These are phyloP conservation scores for Phaeosphaeria sp. DNA, from an alignment of 2,329 filamentous ascomycete species.

Conservation along the genomic window DNA sequence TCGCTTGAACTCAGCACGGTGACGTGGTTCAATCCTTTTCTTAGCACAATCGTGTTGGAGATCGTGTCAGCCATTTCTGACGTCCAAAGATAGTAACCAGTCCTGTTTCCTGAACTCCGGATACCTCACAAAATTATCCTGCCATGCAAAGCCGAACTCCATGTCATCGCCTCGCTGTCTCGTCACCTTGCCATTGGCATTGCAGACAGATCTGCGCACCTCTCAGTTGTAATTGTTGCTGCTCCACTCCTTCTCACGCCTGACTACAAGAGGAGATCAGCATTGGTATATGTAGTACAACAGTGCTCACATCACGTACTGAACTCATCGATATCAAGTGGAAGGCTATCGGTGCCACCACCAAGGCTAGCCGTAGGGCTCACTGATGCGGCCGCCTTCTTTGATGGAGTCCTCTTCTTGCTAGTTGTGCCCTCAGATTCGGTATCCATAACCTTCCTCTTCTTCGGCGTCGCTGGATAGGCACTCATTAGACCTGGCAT, in stretches of 20 bases:
- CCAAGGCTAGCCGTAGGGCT: not conserved
- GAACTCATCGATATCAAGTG: constrained; percentile 17
- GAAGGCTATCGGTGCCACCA: constrained; percentile 9
- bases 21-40: not conserved
- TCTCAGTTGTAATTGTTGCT: not conserved
- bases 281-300: not conserved
- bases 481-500: constrained; percentile 12
- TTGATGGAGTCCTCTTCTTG: constrained; percentile 21
- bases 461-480: constrained; percentile 24
- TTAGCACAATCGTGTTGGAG: not conserved
- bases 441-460: constrained; percentile 18
- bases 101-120: not conserved
- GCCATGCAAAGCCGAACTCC: not conserved
- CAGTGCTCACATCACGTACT: constrained; percentile 5
- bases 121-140: not conserved
- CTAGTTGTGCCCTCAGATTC: constrained; percentile 11
- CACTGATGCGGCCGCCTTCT: constrained; percentile 2
- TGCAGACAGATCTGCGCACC: not conserved
- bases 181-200: not conserved
- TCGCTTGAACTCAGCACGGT: not conserved
- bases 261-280: constrained; percentile 3
- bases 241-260: constrained; percentile 15
- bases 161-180: not conserved
- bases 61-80: not conserved
- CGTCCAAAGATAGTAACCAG: not conserved